These are phyloP conservation scores for Thelonectria discophora DNA, from an alignment of 2,329 filamentous ascomycete genomes.

Conservation along the genomic window DNA sequence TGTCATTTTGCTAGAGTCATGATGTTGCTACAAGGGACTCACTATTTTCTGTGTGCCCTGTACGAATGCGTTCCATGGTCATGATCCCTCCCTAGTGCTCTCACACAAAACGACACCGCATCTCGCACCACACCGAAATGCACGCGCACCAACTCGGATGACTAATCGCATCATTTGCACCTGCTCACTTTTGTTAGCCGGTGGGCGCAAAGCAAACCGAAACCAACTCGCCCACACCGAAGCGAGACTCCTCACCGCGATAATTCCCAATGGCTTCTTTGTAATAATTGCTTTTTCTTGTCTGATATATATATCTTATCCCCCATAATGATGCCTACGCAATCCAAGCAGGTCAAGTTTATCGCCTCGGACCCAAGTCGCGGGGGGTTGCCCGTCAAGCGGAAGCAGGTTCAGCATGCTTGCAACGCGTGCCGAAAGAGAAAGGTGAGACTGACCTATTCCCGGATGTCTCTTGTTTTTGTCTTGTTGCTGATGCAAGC, in stretches of 20 bases:
- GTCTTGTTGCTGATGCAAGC: too few relatives aligned
- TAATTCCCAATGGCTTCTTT: constrained; percentile 9
- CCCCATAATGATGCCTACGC: constrained; percentile 32
- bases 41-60: too few relatives aligned
- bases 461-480: not conserved
- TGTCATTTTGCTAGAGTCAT: not conserved
- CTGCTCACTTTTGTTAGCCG: not conserved
- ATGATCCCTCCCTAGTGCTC: too few relatives aligned
- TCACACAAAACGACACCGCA: not conserved
- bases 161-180: not conserved
- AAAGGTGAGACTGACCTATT: constrained; percentile 51
- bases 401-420: constrained; percentile 67
- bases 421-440: constrained; percentile 64
- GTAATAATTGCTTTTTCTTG: not conserved
- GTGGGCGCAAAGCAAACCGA: not conserved
- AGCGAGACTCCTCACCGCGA: constrained; percentile 11
- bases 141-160: not conserved
- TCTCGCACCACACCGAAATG: not conserved
- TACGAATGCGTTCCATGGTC: too few relatives aligned
- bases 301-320: not conserved
- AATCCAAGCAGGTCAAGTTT: constrained; percentile 59
- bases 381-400: constrained; percentile 64
- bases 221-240: constrained; percentile 10
- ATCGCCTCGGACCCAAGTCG: constrained; percentile 61
- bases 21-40: not conserved